These are phyloP conservation scores for Xylaria sp. DNA, from an alignment of 495 filamentous ascomycete genomes.

Conservation along the genomic window DNA sequence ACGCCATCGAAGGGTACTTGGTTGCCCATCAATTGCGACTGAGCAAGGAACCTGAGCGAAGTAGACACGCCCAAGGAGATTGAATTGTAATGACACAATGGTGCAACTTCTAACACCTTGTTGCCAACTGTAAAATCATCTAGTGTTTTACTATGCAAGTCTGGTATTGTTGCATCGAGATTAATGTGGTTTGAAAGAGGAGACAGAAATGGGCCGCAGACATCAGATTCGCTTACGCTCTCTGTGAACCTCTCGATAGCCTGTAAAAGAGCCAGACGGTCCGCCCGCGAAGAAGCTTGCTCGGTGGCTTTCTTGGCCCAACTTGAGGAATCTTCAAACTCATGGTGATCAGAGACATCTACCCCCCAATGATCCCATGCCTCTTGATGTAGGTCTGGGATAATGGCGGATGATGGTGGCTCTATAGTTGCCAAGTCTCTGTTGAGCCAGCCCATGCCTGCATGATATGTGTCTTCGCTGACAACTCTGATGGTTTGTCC, in stretches of 20 bases:
- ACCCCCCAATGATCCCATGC: slow-evolving; percentile 64
- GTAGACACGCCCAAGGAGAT: slow-evolving; percentile 36
- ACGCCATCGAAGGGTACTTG: neutral
- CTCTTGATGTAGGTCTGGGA: slow-evolving; percentile 62
- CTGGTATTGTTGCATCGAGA: slow-evolving; percentile 68
- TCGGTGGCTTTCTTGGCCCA: slow-evolving; percentile 41
- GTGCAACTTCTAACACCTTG: slow-evolving; percentile 62
- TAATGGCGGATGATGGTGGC: slow-evolving; percentile 34
- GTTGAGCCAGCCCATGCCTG: slow-evolving; percentile 78
- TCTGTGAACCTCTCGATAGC: slow-evolving; percentile 44
- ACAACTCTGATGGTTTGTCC: slow-evolving; percentile 76
- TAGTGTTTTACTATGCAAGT: slow-evolving; percentile 62
- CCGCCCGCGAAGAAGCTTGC: slow-evolving; percentile 16
- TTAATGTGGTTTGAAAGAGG: slow-evolving; percentile 44
- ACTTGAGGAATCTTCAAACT: slow-evolving; percentile 39
- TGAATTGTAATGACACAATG: slow-evolving; percentile 37
- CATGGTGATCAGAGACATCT: slow-evolving; percentile 55
- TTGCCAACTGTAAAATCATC: slow-evolving; percentile 70
- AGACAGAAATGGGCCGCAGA: slow-evolving; percentile 40
- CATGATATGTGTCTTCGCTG: slow-evolving; percentile 79
- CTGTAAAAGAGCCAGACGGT: slow-evolving; percentile 39
- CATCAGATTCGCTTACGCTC: slow-evolving; percentile 59
- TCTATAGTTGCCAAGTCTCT: slow-evolving; percentile 54
- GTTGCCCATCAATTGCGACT: slow-evolving; percentile 34
- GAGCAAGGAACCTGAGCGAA: slow-evolving; percentile 47